phyloP scores from a whole-genome alignment of 371 early-diverging fungal species.

The Lichtheimia hyalospora region DNA sequence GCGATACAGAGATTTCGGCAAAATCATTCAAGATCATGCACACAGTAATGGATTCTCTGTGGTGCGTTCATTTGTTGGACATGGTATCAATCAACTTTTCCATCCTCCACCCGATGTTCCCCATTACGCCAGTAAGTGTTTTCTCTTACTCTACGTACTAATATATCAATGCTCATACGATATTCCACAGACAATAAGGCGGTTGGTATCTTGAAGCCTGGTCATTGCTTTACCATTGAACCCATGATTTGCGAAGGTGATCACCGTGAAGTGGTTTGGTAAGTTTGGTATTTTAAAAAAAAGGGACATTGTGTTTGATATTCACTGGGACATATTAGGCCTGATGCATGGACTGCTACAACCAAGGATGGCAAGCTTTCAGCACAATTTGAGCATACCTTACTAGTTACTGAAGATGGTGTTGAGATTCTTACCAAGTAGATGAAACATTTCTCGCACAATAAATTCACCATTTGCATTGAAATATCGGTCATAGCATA shows the following conservation, averaged over 20 bases:
- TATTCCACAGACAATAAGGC: conserved; percentile 78
- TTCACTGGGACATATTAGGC: conserved; percentile 49
- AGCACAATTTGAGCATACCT: conserved; percentile 98
- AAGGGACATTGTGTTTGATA: not conserved
- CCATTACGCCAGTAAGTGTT: conserved; percentile 80
- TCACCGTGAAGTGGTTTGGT: conserved; percentile 45
- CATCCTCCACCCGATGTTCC: conserved; percentile 89
- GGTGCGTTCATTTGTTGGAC: conserved; percentile 92
- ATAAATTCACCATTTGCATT: not conserved
- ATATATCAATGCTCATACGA: no score
- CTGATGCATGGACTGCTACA: conserved; percentile 90
- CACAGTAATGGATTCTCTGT: conserved; percentile 83
- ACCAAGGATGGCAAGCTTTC: conserved; percentile 92
- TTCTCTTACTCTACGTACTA: not conserved
- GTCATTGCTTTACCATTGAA: conserved; percentile 96
- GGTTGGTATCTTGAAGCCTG: conserved; percentile 89
- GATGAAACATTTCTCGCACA: no score
- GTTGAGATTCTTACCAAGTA: conserved; percentile 84
- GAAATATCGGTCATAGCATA: no score
- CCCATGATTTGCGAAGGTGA: conserved; percentile 94
- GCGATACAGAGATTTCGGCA: conserved; percentile 90
- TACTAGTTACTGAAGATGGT: conserved; percentile 92
- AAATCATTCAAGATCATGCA: conserved; percentile 86
- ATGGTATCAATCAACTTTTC: conserved; percentile 88
- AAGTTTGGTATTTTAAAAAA: conserved; percentile 5